Evolutionary conservation across 768 basidiomycete genomes (phyloP).

Genomic region (Trametopsis cervina): DNA sequence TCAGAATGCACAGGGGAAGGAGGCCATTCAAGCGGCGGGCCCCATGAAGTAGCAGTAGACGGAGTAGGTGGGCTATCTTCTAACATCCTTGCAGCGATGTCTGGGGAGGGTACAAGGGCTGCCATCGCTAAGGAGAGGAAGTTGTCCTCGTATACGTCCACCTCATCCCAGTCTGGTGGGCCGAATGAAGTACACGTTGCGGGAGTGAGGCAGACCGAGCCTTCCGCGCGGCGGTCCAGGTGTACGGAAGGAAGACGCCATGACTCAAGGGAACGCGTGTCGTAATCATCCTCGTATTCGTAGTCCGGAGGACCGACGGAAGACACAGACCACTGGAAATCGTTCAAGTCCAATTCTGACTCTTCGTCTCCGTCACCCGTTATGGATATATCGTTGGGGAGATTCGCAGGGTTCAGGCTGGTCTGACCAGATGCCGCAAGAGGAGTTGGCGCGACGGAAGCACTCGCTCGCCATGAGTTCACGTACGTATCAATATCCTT

Average conservation of each 20-base stretch:
- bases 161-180: constrained; percentile 38
- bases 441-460: constrained; percentile 37
- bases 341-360: constrained; percentile 50
- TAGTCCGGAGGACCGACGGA: constrained; percentile 52
- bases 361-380: constrained; percentile 23
- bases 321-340: constrained; percentile 65
- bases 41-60: constrained; percentile 46
- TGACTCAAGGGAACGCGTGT: constrained; percentile 32
- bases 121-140: constrained; percentile 29
- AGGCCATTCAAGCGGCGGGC: constrained; percentile 36
- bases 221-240: constrained; percentile 42
- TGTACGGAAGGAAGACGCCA: constrained; percentile 47
- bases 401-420: constrained; percentile 43
- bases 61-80: constrained; percentile 37
- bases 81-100: constrained; percentile 31
- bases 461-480: constrained; percentile 59
- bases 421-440: constrained; percentile 43
- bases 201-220: constrained; percentile 52
- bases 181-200: constrained; percentile 51
- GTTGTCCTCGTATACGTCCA: constrained; percentile 6
- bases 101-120: constrained; percentile 43
- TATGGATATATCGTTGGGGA: constrained; percentile 35
- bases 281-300: constrained; percentile 32
- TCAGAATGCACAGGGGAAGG: constrained; percentile 24
- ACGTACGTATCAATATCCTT: constrained; percentile 49